Evolutionary conservation across 257 asterid species (phyloP), one percentile per base, ranked within the genome.

Genomic region (Thymus quinquecostatus): DNA sequence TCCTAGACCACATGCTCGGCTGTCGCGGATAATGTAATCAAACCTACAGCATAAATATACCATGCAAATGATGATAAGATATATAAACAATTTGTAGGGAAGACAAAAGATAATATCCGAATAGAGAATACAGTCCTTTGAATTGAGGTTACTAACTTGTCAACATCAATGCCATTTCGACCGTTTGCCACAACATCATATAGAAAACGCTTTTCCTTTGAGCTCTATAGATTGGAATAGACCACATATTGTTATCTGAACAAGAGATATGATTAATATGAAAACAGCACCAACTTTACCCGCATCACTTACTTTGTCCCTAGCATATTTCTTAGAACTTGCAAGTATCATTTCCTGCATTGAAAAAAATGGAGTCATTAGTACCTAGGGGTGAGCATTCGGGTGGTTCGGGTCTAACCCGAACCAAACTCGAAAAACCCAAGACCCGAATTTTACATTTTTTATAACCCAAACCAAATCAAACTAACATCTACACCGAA

Each of bases 141-240:
- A 10, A 60, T 73, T 64, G 55, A 73, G 56, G 73, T 56, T 69
- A 91, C 97, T 84, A 77, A 91, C 99, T 94, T 94, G 96, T 94
- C 99, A 78, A 94, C 99, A 38, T 91, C 99, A 72, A 94, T 83
- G 73, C 97, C 96, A 83, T 86, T 94, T 72, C 96, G 95, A 71
- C 99, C 97, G 83, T 94, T 94, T 63, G 97, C 99, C 84, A 94
- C 99, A 74, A 94, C 86, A 79, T 94, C 99, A 59, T 91, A 94
- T 61, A 94, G 81, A 78, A 89, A 91, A 36, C 51, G 85, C 80
- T 89, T 94, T 78, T 91, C 99, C 86, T 73, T 82, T 49, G 90
- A 69, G 78, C 87, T 83, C 99, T 91, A 68, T 73, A 76, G 27
- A 78, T 72, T 47, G 75, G 59, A 82, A 48, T 74, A 82, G 82